Conservation (phyloP, 2,329 filamentous ascomycete species). For the Aphanoascus verrucosus region DNA sequence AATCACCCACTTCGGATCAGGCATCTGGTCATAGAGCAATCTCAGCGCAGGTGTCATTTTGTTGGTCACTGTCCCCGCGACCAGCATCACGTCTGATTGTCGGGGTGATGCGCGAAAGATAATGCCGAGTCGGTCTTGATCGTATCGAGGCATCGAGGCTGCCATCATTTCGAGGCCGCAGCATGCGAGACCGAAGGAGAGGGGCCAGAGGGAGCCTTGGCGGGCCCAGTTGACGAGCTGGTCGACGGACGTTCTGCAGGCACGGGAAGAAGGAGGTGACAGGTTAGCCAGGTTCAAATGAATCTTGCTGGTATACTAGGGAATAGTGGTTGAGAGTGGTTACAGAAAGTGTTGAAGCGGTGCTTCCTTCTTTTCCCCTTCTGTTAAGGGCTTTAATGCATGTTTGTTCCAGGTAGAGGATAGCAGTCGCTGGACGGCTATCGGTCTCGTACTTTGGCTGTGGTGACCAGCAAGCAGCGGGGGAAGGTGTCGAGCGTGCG, state of each 20-base stretch:
- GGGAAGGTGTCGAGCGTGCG: neutral
- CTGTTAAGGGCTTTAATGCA: neutral
- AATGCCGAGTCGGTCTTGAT: conserved; percentile 78
- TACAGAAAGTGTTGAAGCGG: conserved; percentile 5
- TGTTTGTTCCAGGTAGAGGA: conserved; percentile 1
- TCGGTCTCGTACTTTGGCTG: neutral
- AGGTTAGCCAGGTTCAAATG: neutral
- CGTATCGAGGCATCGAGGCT: conserved; percentile 75
- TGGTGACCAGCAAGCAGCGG: neutral
- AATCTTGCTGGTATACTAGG: neutral
- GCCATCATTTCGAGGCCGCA: conserved; percentile 93
- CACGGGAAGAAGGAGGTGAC: neutral
- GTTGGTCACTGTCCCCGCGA: conserved; percentile 84
- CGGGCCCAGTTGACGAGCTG: conserved; percentile 74
- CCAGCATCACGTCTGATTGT: conserved; percentile 88
- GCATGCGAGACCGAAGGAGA: conserved; percentile 81
- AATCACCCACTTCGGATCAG: conserved; percentile 76
- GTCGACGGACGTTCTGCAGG: conserved; percentile 58
- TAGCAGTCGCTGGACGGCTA: neutral
- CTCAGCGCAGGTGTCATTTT: conserved; percentile 89
- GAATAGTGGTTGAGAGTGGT: too few species aligned
- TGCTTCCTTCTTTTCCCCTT: neutral
- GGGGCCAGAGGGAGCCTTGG: conserved; percentile 75
- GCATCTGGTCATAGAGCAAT: conserved; percentile 94
- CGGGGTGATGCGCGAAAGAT: conserved; percentile 83